A percentile compares a stretch with the other conserved stretches of the same genome.
Conservation (phyloP, 2,329 filamentous ascomycete genomes). For the Chaetomiaceae sp. region DNA sequence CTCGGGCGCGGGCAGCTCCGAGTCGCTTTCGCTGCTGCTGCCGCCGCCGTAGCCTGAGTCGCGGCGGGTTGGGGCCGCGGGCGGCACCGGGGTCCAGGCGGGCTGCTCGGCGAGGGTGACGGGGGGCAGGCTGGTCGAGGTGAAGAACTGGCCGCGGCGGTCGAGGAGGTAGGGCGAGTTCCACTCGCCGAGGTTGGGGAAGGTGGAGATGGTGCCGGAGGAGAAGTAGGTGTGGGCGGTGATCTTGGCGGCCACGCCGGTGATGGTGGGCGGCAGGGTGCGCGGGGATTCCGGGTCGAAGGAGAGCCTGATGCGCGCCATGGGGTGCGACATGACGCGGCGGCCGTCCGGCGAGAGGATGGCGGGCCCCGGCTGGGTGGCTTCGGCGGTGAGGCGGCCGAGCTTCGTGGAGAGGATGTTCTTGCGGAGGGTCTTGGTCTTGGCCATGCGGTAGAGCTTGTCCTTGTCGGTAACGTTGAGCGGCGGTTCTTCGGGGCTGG, state of each 20-base stretch:
- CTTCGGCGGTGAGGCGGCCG: constrained; percentile 45
- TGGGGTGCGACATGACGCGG: constrained; percentile 37
- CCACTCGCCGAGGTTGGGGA: constrained; percentile 49
- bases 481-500: constrained; percentile 46
- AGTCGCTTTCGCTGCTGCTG: constrained; percentile 8
- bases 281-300: constrained; percentile 42
- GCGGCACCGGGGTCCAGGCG: constrained; percentile 40
- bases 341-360: constrained; percentile 49
- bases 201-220: constrained; percentile 40
- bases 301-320: constrained; percentile 42
- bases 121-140: constrained; percentile 40
- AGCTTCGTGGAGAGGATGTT: constrained; percentile 49
- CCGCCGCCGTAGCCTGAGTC: constrained; percentile 50
- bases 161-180: constrained; percentile 35
- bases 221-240: constrained; percentile 51
- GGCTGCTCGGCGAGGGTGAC: constrained; percentile 32
- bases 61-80: constrained; percentile 36
- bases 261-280: constrained; percentile 44
- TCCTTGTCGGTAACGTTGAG: constrained; percentile 46
- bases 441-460: constrained; percentile 46
- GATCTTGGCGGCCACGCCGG: constrained; percentile 47
- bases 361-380: constrained; percentile 42
- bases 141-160: constrained; percentile 44
- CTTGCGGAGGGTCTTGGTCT: constrained; percentile 50
- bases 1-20: too few species aligned